Evolutionary conservation across 2,329 filamentous ascomycete species (phyloP).

Genomic region (Emergomyces pasteurianus): DNA sequence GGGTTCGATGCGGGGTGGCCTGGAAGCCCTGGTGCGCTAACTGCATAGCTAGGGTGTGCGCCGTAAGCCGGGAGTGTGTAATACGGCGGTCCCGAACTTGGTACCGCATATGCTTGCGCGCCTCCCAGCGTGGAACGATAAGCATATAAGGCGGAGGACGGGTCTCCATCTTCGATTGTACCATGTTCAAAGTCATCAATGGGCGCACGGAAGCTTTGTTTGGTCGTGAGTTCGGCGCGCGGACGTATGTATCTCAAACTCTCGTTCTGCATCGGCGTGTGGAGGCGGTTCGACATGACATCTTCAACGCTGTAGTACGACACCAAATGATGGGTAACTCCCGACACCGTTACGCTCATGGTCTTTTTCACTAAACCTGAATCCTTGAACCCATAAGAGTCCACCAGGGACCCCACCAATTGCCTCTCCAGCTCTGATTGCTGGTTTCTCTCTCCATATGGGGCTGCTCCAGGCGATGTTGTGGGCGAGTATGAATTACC

Average conservation of each 20-base stretch:
- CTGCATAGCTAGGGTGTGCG: slow-evolving; percentile 26
- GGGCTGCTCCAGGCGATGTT: slow-evolving; percentile 15
- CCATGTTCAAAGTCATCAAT: slow-evolving; percentile 46
- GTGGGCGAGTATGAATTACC: slow-evolving; percentile 29
- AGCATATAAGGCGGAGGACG: slow-evolving; percentile 27
- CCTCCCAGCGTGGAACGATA: slow-evolving; percentile 29
- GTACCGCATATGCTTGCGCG: slow-evolving; percentile 21
- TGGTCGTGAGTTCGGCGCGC: slow-evolving; percentile 45
- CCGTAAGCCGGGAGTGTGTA: neutral
- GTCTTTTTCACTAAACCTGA: slow-evolving; percentile 85
- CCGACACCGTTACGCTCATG: slow-evolving; percentile 64
- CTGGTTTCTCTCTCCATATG: slow-evolving; percentile 27
- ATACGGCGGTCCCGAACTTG: slow-evolving; percentile 17
- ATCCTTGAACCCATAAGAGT: slow-evolving; percentile 78
- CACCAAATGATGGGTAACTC: slow-evolving; percentile 71
- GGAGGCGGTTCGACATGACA: slow-evolving; percentile 51
- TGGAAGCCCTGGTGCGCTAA: slow-evolving; percentile 20
- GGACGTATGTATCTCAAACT: slow-evolving; percentile 41
- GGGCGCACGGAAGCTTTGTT: slow-evolving; percentile 55
- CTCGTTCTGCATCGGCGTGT: slow-evolving; percentile 46
- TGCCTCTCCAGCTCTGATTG: slow-evolving; percentile 42
- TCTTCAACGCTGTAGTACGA: slow-evolving; percentile 81
- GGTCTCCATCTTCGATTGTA: slow-evolving; percentile 28
- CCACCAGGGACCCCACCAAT: slow-evolving; percentile 72
- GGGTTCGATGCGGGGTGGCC: slow-evolving; percentile 25